A percentile compares a stretch with the other conserved stretches of the same genome.
phyloP scores from a whole-genome alignment of 108 stramenopile species.

The Parmales sp. region DNA sequence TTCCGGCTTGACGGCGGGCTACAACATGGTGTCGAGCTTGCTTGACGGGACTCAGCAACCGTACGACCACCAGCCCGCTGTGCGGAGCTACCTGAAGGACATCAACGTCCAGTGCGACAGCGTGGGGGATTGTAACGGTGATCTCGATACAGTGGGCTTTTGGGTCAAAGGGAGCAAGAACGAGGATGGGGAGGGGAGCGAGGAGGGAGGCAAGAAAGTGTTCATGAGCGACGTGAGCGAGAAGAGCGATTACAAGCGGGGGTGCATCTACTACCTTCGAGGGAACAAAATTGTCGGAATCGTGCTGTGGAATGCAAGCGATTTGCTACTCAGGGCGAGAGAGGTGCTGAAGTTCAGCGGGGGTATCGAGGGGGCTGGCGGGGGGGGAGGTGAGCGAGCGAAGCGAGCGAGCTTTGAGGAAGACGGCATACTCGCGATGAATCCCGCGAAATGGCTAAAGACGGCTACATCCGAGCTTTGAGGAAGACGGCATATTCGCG shows the following conservation, averaged over 20 bases:
- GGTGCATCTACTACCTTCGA: background rate
- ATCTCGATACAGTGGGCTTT: background rate
- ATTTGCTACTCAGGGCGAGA: background rate
- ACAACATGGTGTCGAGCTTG: conserved; percentile 3
- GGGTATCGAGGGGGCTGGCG: too few relatives aligned
- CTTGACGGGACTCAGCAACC: background rate
- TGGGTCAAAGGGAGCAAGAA: background rate
- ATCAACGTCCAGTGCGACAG: conserved; percentile 8
- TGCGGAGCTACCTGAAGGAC: background rate
- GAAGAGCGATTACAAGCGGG: background rate
- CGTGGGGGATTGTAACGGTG: background rate
- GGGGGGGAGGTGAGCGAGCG: too few relatives aligned
- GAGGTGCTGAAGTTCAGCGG: too few relatives aligned
- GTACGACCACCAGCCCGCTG: background rate
- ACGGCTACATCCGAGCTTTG: background rate
- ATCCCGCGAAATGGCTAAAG: background rate
- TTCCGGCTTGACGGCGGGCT: background rate
- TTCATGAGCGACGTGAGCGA: background rate
- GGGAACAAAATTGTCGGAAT: background rate
- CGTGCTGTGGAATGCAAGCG: background rate
- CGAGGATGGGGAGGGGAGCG: background rate
- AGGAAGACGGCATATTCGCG: background rate
- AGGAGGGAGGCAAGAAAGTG: background rate
- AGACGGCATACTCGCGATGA: background rate
- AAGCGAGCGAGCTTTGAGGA: too few relatives aligned